Evolutionary conservation across 2,329 filamentous ascomycete species (phyloP).

Genomic region (Diaporthe destruens): DNA sequence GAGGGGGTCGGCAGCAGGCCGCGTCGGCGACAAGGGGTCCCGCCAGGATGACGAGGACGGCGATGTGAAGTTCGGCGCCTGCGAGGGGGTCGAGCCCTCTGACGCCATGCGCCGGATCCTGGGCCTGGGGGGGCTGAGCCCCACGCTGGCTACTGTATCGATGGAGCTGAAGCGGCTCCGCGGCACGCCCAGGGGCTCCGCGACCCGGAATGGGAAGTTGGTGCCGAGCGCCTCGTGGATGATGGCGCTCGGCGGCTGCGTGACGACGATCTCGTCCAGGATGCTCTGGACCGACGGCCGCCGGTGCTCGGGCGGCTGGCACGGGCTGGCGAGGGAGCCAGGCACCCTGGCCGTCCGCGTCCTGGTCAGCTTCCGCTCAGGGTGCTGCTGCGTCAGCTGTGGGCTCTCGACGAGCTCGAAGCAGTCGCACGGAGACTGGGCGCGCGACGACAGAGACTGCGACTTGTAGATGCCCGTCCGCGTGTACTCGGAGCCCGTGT

Average conservation of each 20-base stretch:
- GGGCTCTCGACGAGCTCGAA: slow-evolving; percentile 8
- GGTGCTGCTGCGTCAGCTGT: not conserved
- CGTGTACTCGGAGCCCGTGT: not conserved
- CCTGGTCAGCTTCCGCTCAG: not conserved
- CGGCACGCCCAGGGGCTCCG: not conserved
- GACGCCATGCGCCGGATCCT: not conserved
- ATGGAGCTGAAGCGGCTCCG: slow-evolving; percentile 13
- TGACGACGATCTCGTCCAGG: slow-evolving; percentile 21
- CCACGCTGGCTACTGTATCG: not conserved
- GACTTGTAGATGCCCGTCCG: not conserved
- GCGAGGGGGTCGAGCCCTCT: not conserved
- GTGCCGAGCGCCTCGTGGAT: slow-evolving; percentile 22
- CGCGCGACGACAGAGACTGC: not conserved
- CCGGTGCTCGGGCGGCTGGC: slow-evolving; percentile 18
- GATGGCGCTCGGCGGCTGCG: slow-evolving; percentile 15
- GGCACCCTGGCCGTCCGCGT: not conserved
- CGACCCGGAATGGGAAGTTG: slow-evolving; percentile 10
- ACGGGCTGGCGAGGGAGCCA: not conserved
- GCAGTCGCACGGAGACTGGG: not conserved
- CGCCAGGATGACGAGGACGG: not conserved
- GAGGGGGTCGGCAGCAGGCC: not conserved
- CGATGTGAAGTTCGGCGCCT: not conserved
- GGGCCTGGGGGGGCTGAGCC: not conserved
- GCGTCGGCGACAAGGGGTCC: not conserved
- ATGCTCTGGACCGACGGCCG: slow-evolving; percentile 25